Base-by-base conservation (phyloP, 2,329 filamentous ascomycete species). In the Fusarium marasasianum region DNA sequence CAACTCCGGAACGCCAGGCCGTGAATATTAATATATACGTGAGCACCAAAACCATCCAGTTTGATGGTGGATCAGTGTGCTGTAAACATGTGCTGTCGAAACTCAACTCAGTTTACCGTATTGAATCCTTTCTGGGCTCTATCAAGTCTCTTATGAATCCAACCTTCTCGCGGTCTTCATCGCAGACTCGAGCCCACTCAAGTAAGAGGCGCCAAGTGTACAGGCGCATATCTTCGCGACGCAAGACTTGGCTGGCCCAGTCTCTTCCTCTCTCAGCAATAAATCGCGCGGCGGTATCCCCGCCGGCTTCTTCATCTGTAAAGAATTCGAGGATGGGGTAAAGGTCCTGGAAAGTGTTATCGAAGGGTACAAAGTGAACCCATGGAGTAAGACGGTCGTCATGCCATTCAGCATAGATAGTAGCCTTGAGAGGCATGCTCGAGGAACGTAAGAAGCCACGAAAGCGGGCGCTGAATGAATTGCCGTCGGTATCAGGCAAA, bases 381-480 rank as follows among this genome's bases (percentile, higher is more conserved):
- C 92, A 95, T 0, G 91, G 89, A 20, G 90, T 82, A 1, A 94
- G 84, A 12, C 92, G 86, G 48, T 89, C 87, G 79, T 94, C 92
- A 79, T 94, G 92, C 93, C 93, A 94, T 79, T 94, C 93, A 14
- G 88, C 84, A 79, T 92, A 94, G 48, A 94, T 86, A 8, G 92
- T 94, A 18, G 90, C 88, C 82, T 94, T 94, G 79, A 94, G 87
- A 4, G 91, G 90, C 40, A 93, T 80, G 51, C 88, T 91, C 3
- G 88, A 92, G 43, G 88, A 91, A 33, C 87, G 85, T 14, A 94
- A 83, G 74, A 94, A 91, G 1, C 86, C 87, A 53, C 88, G 86
- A 81, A 89, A 92, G n/a, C 90, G 86, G 8, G 88, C 90, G 62
- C 86, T 89, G 77, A 91, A 91, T 5, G 87, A 88, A 81, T 91